Evolutionary conservation across 1,139 yeast species (phyloP).

Genomic region (Suhomyces bolitotheri): DNA sequence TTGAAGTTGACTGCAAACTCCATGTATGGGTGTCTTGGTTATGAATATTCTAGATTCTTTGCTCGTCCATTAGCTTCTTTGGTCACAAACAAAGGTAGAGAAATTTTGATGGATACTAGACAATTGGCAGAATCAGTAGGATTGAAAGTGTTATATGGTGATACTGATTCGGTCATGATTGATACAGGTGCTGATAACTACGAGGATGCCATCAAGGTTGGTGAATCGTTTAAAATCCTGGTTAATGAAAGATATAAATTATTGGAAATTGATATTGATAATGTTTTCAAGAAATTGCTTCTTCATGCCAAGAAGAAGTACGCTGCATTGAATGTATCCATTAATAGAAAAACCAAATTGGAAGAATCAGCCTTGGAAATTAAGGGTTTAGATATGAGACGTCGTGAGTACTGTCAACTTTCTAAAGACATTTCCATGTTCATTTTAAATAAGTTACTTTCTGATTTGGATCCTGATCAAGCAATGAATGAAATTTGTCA

Average conservation of each 20-base stretch:
- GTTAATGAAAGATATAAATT: conserved; percentile 88
- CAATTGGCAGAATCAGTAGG: conserved; percentile 86
- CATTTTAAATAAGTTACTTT: conserved; percentile 69
- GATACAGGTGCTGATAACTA: conserved; percentile 78
- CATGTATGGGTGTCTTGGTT: conserved; percentile 98
- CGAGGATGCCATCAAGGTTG: conserved; percentile 77
- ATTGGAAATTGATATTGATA: conserved; percentile 93
- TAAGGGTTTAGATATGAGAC: conserved; percentile 94
- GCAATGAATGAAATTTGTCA: conserved; percentile 74
- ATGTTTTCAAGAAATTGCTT: conserved; percentile 80
- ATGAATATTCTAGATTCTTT: conserved; percentile 85
- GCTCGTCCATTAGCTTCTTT: conserved; percentile 96
- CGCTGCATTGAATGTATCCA: conserved; percentile 76
- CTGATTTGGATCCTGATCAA: conserved; percentile 75
- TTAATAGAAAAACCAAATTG: conserved; percentile 49
- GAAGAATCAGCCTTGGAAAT: conserved; percentile 70
- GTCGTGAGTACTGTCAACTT: conserved; percentile 93
- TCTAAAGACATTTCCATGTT: conserved; percentile 85
- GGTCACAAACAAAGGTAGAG: conserved; percentile 94
- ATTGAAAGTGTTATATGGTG: conserved; percentile 92
- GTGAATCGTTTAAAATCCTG: conserved; percentile 76
- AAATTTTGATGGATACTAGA: conserved; percentile 89
- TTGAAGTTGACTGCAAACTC: conserved; percentile 96
- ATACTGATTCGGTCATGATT: conserved; percentile 98
- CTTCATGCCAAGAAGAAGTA: conserved; percentile 97